A percentile compares a stretch with the other conserved stretches of the same genome.
Conservation (phyloP, 2,329 filamentous ascomycete genomes). For the Pseudopyricularia cyperi region DNA sequence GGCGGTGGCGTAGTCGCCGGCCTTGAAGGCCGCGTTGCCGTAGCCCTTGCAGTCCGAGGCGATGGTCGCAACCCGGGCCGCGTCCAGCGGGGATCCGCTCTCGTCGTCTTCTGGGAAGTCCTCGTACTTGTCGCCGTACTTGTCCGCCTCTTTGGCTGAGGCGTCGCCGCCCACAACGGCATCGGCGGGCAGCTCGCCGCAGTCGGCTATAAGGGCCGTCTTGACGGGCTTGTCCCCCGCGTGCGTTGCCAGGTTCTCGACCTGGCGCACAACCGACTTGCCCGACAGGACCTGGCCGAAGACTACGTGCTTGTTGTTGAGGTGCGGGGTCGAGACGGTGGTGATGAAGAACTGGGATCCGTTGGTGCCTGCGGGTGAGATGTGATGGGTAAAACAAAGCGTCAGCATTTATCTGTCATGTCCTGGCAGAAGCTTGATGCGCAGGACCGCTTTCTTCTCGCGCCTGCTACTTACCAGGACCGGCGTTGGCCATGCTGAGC, state of each 20-base stretch:
- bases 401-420: no score
- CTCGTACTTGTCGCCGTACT: conserved; percentile 82
- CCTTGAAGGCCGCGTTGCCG: conserved; percentile 88
- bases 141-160: conserved; percentile 54
- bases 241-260: conserved; percentile 72
- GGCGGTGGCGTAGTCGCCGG: conserved; percentile 52
- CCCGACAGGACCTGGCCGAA: conserved; percentile 90
- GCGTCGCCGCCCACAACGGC: conserved; percentile 46
- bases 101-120: conserved; percentile 84
- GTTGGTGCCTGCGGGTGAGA: conserved; percentile 55
- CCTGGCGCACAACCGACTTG: conserved; percentile 78
- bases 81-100: conserved; percentile 40
- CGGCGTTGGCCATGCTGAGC: conserved; percentile 95
- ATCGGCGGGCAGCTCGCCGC: conserved; percentile 68
- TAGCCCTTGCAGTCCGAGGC: conserved; percentile 78
- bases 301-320: conserved; percentile 90
- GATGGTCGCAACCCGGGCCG: conserved; percentile 60
- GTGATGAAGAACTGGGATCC: conserved; percentile 98
- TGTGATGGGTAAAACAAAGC: not conserved
- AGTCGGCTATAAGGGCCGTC: conserved; percentile 66
- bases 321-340: conserved; percentile 84
- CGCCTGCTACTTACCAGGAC: conserved; percentile 55
- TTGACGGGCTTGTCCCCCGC: conserved; percentile 63
- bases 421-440: no score
- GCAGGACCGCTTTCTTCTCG: no score